phyloP scores from a whole-genome alignment of 2,329 filamentous ascomycete genomes.

The Albophoma yamanashiensis region DNA sequence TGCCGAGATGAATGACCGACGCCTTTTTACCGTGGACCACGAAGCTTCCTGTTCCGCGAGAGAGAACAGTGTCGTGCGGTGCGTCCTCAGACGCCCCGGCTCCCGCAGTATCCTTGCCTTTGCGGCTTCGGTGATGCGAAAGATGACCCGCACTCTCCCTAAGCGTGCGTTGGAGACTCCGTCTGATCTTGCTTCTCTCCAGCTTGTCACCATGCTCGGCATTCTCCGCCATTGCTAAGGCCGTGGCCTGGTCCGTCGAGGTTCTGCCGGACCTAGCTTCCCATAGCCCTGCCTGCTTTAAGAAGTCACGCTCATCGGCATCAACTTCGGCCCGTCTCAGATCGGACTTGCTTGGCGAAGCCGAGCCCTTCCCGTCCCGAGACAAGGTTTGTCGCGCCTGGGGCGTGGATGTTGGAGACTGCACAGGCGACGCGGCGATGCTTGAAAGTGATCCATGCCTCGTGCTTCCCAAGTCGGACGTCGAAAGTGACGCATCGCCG shows the following conservation, averaged over 20 bases:
- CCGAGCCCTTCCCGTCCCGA: constrained; percentile 10
- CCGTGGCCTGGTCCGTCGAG: constrained; percentile 22
- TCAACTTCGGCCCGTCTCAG: constrained; percentile 39
- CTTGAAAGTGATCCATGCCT: constrained; percentile 22
- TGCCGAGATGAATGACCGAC: constrained; percentile 90
- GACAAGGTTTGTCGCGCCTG: constrained; percentile 8
- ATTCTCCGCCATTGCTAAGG: constrained; percentile 20
- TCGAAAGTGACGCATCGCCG: constrained; percentile 2
- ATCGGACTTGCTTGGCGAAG: constrained; percentile 8
- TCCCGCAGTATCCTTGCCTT: constrained; percentile 50
- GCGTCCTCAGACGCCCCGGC: constrained; percentile 23
- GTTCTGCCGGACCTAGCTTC: constrained; percentile 24
- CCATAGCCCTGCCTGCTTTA: constrained; percentile 58
- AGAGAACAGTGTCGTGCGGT: constrained; percentile 54
- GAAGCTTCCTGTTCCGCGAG: constrained; percentile 77
- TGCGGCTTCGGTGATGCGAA: constrained; percentile 61
- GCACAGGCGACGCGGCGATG: constrained; percentile 15
- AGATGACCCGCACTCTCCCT: constrained; percentile 64
- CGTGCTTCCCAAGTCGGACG: constrained; percentile 11
- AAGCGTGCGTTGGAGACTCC: constrained; percentile 82
- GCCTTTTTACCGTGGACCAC: constrained; percentile 97
- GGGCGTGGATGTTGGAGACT: constrained; percentile 12
- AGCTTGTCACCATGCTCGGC: constrained; percentile 30
- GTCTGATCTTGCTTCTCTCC: constrained; percentile 61
- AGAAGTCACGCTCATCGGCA: constrained; percentile 55